Evolutionary conservation across 1,139 yeast genomes (phyloP).

Genomic region (Sugiyamaella novakii): DNA sequence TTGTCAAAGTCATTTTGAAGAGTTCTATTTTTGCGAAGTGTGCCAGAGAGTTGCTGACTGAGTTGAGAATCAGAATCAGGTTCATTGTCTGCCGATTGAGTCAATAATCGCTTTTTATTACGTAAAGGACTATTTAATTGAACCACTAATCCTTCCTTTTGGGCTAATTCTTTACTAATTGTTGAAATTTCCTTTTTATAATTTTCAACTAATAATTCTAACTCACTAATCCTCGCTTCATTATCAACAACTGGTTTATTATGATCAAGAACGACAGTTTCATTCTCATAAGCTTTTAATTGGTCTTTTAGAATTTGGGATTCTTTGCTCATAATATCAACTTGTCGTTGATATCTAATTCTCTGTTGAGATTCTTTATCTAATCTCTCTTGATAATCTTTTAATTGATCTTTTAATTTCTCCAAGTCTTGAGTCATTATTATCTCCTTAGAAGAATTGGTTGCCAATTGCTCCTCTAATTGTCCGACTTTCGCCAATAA

Average conservation of each 20-base stretch:
- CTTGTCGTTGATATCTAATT: slow-evolving; percentile 56
- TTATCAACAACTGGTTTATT: slow-evolving; percentile 29
- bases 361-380: slow-evolving; percentile 43
- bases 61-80: slow-evolving; percentile 32
- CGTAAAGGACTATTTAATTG: slow-evolving; percentile 30
- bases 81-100: slow-evolving; percentile 19
- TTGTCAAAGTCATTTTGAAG: slow-evolving; percentile 38
- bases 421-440: slow-evolving; percentile 37
- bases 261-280: slow-evolving; percentile 23
- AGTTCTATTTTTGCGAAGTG: slow-evolving; percentile 36
- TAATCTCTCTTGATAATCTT: slow-evolving; percentile 41
- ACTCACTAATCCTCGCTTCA: slow-evolving; percentile 44
- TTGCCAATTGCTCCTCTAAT: slow-evolving; percentile 39
- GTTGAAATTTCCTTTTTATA: slow-evolving; percentile 57
- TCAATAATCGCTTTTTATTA: slow-evolving; percentile 20
- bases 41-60: slow-evolving; percentile 45
- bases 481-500: slow-evolving; percentile 40
- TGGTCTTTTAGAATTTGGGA: slow-evolving; percentile 59
- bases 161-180: slow-evolving; percentile 46
- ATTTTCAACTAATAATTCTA: slow-evolving; percentile 58
- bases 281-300: slow-evolving; percentile 44
- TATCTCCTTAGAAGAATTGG: slow-evolving; percentile 37
- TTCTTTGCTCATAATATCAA: slow-evolving; percentile 60
- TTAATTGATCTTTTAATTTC: slow-evolving; percentile 42
- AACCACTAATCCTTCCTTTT: slow-evolving; percentile 37